Percentiles rank a stretch among this genome's conserved stretches.
Conservation (phyloP, 2,329 filamentous ascomycete genomes). For the Zasmidium angulare region DNA sequence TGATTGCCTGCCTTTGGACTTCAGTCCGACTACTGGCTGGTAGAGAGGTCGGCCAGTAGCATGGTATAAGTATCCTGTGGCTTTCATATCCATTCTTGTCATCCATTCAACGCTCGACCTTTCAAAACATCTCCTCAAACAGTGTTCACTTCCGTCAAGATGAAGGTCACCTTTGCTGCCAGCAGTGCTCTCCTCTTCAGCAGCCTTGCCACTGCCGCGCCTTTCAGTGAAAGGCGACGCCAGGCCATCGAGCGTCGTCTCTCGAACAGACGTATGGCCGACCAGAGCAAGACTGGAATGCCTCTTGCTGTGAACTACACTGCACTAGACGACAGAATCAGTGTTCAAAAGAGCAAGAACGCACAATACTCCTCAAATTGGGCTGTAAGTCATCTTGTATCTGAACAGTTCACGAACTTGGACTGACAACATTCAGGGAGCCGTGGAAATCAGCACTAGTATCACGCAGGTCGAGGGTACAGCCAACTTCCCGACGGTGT, state of each 20-base stretch:
- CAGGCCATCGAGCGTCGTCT: slow-evolving; percentile 33
- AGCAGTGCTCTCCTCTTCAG: slow-evolving; percentile 34
- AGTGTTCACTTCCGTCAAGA: slow-evolving; percentile 28
- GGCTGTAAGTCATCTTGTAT: slow-evolving; percentile 36
- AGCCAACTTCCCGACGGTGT: slow-evolving; percentile 55
- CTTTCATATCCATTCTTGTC: neutral
- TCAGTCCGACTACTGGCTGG: neutral
- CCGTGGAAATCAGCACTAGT: slow-evolving; percentile 52
- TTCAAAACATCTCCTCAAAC: neutral
- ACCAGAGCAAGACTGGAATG: slow-evolving; percentile 29
- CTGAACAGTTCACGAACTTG: neutral
- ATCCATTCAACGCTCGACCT: neutral
- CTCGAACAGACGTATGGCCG: slow-evolving; percentile 29
- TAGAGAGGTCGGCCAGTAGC: neutral
- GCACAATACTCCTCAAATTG: slow-evolving; percentile 58
- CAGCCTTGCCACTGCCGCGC: slow-evolving; percentile 37
- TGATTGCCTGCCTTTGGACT: neutral
- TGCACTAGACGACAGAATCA: slow-evolving; percentile 26
- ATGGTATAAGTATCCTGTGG: neutral
- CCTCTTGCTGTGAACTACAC: slow-evolving; percentile 35
- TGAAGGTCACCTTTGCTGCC: slow-evolving; percentile 50
- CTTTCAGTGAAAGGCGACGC: slow-evolving; percentile 47
- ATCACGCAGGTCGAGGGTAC: slow-evolving; percentile 56
- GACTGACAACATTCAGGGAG: slow-evolving; percentile 38
- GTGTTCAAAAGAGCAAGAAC: slow-evolving; percentile 41